These are phyloP conservation scores for Populus hybrid DNA, from an alignment of 441 rosid species.

Conservation along the genomic window DNA sequence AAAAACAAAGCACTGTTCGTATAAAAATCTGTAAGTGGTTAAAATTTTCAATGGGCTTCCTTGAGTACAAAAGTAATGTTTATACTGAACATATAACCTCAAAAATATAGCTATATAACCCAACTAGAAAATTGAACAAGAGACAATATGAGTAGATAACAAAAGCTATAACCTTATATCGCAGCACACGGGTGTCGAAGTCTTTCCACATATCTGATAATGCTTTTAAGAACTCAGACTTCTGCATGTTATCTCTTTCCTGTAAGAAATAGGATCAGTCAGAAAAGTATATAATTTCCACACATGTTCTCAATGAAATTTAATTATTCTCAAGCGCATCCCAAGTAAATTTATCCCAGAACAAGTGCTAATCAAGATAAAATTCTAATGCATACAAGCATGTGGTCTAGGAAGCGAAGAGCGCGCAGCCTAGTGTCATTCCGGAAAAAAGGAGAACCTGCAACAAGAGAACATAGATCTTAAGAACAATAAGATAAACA, in stretches of 20 bases:
- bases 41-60: background rate
- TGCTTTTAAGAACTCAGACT: constrained; percentile 96
- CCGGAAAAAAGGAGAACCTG: constrained; percentile 89
- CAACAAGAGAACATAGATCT: constrained; percentile 25
- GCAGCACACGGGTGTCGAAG: constrained; percentile 92
- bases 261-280: constrained; percentile 33
- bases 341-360: constrained; percentile 3
- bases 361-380: constrained; percentile 9
- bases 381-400: constrained; percentile 72
- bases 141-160: constrained; percentile 11
- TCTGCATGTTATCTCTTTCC: constrained; percentile 99
- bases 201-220: constrained; percentile 99
- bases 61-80: background rate
- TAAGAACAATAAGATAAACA: constrained; percentile 13
- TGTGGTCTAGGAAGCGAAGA: constrained; percentile 96
- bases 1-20: background rate
- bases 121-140: background rate
- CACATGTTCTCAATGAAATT: background rate
- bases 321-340: constrained; percentile 9
- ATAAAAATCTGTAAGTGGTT: background rate
- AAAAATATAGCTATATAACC: background rate
- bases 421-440: constrained; percentile 97
- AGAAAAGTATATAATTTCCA: constrained; percentile 9
- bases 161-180: constrained; percentile 71
- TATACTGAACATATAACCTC: background rate